Evolutionary conservation across 495 filamentous ascomycete species (phyloP).

Genomic region (Lasiosphaeria ovina): DNA sequence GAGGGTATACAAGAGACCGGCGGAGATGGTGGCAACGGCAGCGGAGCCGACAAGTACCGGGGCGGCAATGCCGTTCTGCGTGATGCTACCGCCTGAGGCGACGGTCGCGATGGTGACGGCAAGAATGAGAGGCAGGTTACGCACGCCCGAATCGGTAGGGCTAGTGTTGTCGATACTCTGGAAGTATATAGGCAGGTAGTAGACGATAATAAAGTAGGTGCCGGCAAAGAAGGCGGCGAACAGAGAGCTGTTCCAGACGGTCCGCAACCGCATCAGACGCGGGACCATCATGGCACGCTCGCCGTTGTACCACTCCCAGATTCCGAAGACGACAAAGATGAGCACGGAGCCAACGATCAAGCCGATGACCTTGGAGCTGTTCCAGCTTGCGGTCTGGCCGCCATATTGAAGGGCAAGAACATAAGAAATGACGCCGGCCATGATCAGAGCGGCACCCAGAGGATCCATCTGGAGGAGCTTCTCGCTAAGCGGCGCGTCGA

Average conservation of each 20-base stretch:
- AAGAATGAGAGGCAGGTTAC: conserved; percentile 53
- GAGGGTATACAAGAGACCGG: conserved; percentile 52
- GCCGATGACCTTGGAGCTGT: conserved; percentile 60
- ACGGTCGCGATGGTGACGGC: conserved; percentile 49
- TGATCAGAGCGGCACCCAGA: conserved; percentile 60
- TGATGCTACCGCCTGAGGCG: conserved; percentile 47
- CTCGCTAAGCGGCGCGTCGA: conserved; percentile 23
- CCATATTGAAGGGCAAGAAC: conserved; percentile 83
- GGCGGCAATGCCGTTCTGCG: conserved; percentile 47
- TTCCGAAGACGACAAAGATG: conserved; percentile 47
- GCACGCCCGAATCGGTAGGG: conserved; percentile 50
- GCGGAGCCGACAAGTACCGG: conserved; percentile 50
- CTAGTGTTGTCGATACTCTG: conserved; percentile 48
- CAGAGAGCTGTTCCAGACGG: conserved; percentile 37
- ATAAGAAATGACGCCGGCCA: conserved; percentile 67
- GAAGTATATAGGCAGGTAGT: conserved; percentile 65
- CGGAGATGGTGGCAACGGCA: conserved; percentile 55
- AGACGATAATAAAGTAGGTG: conserved; percentile 48
- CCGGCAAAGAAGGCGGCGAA: conserved; percentile 45
- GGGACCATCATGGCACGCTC: conserved; percentile 45
- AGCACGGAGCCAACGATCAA: conserved; percentile 62
- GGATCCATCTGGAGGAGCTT: conserved; percentile 60
- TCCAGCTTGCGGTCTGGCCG: conserved; percentile 64
- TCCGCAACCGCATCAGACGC: conserved; percentile 44
- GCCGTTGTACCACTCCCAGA: conserved; percentile 51